Evolutionary conservation across 768 basidiomycete genomes (phyloP).

Genomic region (Serpula lacrymans): DNA sequence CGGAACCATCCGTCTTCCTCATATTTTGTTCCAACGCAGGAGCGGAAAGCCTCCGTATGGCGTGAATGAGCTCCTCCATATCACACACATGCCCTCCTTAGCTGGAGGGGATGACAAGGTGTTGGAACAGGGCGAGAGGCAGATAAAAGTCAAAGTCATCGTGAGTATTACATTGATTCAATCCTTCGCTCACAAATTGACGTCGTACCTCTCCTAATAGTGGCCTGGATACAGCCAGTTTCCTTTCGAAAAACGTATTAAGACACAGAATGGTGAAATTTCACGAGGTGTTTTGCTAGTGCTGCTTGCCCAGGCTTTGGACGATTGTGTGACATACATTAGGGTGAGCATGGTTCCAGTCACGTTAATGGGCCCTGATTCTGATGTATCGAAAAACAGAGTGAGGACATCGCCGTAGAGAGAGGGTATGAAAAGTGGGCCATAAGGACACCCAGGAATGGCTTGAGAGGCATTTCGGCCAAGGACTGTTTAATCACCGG

Average conservation of each 20-base stretch:
- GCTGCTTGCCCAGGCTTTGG: constrained; percentile 25
- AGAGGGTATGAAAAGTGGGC: constrained; percentile 37
- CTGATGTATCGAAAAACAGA: constrained; percentile 15
- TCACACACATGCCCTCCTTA: constrained; percentile 22
- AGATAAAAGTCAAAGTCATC: constrained; percentile 32
- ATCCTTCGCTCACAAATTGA: background rate
- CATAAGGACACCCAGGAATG: constrained; percentile 25
- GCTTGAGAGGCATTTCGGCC: constrained; percentile 13
- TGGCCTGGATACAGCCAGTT: constrained; percentile 48
- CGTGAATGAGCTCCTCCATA: constrained; percentile 17
- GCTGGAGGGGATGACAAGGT: constrained; percentile 17
- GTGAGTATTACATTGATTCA: too few relatives aligned
- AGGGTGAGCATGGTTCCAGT: constrained; percentile 21
- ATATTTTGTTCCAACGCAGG: constrained; percentile 30
- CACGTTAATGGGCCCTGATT: background rate
- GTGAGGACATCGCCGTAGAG: constrained; percentile 25
- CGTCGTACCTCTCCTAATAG: constrained; percentile 19
- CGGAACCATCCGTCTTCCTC: constrained; percentile 15
- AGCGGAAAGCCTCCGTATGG: constrained; percentile 23
- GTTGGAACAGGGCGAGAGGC: constrained; percentile 19
- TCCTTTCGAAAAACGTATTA: constrained; percentile 35
- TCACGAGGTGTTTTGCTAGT: constrained; percentile 30
- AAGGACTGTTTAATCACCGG: constrained; percentile 36
- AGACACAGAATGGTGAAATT: constrained; percentile 29
- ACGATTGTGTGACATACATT: constrained; percentile 27